These are phyloP conservation scores for Dactylellina drechsleri DNA, from an alignment of 2,329 filamentous ascomycete species.

Conservation along the genomic window DNA sequence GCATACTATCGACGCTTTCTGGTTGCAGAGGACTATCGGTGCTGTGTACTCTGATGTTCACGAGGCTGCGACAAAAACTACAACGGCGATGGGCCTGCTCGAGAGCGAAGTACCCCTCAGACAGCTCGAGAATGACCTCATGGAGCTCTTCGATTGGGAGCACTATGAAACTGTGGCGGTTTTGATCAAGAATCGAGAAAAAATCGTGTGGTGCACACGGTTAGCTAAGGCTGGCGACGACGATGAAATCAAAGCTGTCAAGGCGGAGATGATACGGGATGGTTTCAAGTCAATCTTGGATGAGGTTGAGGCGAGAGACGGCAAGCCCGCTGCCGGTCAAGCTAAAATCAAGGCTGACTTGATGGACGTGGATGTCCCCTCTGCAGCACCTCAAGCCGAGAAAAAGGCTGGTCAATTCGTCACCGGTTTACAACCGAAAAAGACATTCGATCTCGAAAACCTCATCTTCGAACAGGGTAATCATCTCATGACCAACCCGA, in stretches of 20 bases:
- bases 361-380: constrained; percentile 86
- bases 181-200: constrained; percentile 89
- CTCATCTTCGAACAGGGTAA: constrained; percentile 97
- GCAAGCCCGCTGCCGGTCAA: constrained; percentile 70
- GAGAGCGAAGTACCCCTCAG: constrained; percentile 85
- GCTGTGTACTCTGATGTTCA: constrained; percentile 89
- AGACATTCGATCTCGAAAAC: constrained; percentile 92
- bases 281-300: constrained; percentile 87
- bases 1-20: constrained; percentile 95
- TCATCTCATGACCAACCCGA: constrained; percentile 99
- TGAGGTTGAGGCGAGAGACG: constrained; percentile 80
- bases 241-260: constrained; percentile 76
- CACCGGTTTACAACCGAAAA: constrained; percentile 85
- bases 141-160: constrained; percentile 98
- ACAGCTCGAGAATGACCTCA: constrained; percentile 97
- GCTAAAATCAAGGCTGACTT: constrained; percentile 81
- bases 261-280: constrained; percentile 89
- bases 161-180: constrained; percentile 92
- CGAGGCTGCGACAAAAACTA: constrained; percentile 90
- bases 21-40: constrained; percentile 93
- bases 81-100: constrained; percentile 82
- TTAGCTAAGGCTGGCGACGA: constrained; percentile 82
- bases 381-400: constrained; percentile 67
- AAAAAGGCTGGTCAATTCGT: constrained; percentile 70
- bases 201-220: constrained; percentile 93